Evolutionary conservation across 2,329 filamentous ascomycete genomes (phyloP).

Genomic region (Neopestalotiopsis sp.): DNA sequence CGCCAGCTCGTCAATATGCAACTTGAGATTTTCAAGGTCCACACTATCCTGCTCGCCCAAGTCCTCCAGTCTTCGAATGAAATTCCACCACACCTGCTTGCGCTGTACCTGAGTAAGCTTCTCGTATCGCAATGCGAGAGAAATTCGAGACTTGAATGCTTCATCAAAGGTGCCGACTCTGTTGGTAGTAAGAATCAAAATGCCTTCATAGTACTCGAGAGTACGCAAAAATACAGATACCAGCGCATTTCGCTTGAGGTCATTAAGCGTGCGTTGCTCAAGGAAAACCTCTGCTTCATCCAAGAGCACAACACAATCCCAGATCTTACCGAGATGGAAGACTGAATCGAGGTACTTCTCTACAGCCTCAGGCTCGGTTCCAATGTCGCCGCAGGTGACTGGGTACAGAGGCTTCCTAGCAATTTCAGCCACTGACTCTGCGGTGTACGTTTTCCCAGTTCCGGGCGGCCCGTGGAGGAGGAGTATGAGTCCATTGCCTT

Average conservation of each 20-base stretch:
- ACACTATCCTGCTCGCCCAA: not conserved
- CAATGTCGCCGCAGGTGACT: conserved; percentile 32
- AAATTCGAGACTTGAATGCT: conserved; percentile 29
- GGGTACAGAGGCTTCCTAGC: conserved; percentile 28
- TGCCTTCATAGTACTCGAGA: conserved; percentile 48
- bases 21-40: not conserved
- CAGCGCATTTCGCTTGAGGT: conserved; percentile 28
- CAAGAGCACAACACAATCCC: conserved; percentile 30
- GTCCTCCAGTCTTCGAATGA: conserved; percentile 15
- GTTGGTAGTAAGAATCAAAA: conserved; percentile 47
- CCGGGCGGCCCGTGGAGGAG: conserved; percentile 29
- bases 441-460: conserved; percentile 30
- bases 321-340: conserved; percentile 27
- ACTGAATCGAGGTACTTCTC: conserved; percentile 30
- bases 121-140: conserved; percentile 28
- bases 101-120: conserved; percentile 23
- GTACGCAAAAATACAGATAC: conserved; percentile 41
- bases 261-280: conserved; percentile 24
- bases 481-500: conserved; percentile 27
- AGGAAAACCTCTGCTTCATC: conserved; percentile 32
- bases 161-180: conserved; percentile 35
- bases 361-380: conserved; percentile 26
- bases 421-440: conserved; percentile 28
- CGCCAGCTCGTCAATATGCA: conserved; percentile 36
- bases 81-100: conserved; percentile 26